Evolutionary conservation across 1,284 basidiomycete genomes (phyloP).

Genomic region (Rhodotorula sp.): DNA sequence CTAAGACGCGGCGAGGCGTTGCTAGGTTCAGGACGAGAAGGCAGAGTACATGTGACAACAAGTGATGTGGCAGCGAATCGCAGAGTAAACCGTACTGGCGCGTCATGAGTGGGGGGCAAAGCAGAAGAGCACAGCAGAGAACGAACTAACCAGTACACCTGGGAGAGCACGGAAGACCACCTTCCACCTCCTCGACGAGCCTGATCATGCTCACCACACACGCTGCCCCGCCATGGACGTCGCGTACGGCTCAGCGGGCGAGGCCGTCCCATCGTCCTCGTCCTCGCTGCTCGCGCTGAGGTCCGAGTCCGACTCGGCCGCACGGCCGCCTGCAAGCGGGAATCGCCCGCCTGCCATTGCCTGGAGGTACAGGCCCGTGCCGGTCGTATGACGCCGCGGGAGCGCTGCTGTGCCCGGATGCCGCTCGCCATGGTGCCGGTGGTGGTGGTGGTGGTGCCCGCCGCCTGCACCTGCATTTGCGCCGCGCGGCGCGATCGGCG

Average conservation of each 20-base stretch:
- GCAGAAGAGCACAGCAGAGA: too few species aligned
- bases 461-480: not conserved
- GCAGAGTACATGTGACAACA: too few species aligned
- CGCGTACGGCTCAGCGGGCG: slow-evolving; percentile 1
- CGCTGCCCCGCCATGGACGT: slow-evolving; percentile 5
- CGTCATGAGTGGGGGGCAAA: too few species aligned
- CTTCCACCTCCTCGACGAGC: not conserved
- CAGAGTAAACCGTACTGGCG: too few species aligned
- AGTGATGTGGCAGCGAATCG: too few species aligned
- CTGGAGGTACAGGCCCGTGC: slow-evolving; percentile 35
- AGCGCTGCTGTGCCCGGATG: not conserved
- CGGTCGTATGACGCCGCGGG: slow-evolving; percentile 32
- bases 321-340: not conserved
- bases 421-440: slow-evolving; percentile 3
- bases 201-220: slow-evolving; percentile 3
- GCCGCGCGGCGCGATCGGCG: not conserved
- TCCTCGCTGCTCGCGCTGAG: slow-evolving; percentile 20
- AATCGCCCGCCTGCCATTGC: not conserved
- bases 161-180: not conserved
- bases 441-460: not conserved
- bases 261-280: slow-evolving; percentile 3
- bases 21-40: too few species aligned
- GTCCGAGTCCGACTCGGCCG: slow-evolving; percentile 11
- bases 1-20: too few species aligned
- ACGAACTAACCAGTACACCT: not conserved